A percentile compares a stretch with the other conserved stretches of the same genome.
Conservation (phyloP, 2,329 filamentous ascomycete species). For the Exophiala spinifera region DNA sequence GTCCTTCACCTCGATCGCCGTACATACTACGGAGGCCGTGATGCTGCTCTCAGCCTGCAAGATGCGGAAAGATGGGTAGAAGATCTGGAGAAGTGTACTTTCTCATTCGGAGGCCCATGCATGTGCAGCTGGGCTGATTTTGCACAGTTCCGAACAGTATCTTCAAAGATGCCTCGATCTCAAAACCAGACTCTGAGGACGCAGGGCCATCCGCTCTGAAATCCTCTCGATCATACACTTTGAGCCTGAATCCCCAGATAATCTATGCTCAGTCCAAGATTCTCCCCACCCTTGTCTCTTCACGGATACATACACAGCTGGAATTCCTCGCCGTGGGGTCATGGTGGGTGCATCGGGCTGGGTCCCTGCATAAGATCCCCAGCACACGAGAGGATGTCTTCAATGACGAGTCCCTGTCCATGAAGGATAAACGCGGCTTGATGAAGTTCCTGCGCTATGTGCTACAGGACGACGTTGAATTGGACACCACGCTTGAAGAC, state of each 20-base stretch:
- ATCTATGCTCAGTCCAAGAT: slow-evolving; percentile 80
- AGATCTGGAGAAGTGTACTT: slow-evolving; percentile 40
- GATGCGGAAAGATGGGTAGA: slow-evolving; percentile 75
- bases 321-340: slow-evolving; percentile 92
- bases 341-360: slow-evolving; percentile 69
- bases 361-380: slow-evolving; percentile 67
- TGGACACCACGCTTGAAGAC: slow-evolving; percentile 46
- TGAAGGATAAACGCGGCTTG: slow-evolving; percentile 76
- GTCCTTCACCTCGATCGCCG: slow-evolving; percentile 86
- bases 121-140: neutral
- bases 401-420: slow-evolving; percentile 68
- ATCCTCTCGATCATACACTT: slow-evolving; percentile 71
- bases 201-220: slow-evolving; percentile 45
- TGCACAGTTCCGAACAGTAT: slow-evolving; percentile 31
- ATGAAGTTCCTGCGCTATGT: slow-evolving; percentile 96
- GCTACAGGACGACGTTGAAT: slow-evolving; percentile 60
- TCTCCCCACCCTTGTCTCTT: slow-evolving; percentile 78
- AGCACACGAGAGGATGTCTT: slow-evolving; percentile 92
- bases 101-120: neutral
- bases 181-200: neutral
- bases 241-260: slow-evolving; percentile 80
- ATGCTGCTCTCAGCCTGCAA: slow-evolving; percentile 79
- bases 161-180: slow-evolving; percentile 32
- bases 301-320: slow-evolving; percentile 80
- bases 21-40: slow-evolving; percentile 79